phyloP scores from a whole-genome alignment of 192 early-diverging fungal species.

The Linnemannia schmuckeri region DNA sequence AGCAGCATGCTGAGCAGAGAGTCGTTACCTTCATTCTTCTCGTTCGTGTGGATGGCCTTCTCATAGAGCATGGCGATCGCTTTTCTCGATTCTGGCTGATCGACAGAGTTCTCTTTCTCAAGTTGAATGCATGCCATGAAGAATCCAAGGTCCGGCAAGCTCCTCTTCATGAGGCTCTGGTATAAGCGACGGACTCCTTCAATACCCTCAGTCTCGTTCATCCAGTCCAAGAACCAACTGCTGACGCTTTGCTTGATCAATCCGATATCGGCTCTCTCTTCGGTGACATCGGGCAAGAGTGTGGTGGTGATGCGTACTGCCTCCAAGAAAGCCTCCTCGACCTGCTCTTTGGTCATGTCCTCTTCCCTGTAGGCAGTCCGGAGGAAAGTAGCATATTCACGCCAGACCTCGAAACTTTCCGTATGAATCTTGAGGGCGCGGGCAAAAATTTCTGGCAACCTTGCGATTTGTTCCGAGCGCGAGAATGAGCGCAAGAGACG shows the following conservation, averaged over 20 bases:
- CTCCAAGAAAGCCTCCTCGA: slow-evolving; percentile 60
- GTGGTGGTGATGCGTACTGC: slow-evolving; percentile 63
- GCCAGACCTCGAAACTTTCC: slow-evolving; percentile 63
- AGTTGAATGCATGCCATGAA: slow-evolving; percentile 72
- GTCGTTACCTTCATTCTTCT: slow-evolving; percentile 62
- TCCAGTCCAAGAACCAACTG: slow-evolving; percentile 71
- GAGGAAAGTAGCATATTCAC: slow-evolving; percentile 61
- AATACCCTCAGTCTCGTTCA: slow-evolving; percentile 55
- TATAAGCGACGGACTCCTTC: slow-evolving; percentile 65
- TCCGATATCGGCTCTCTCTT: slow-evolving; percentile 61
- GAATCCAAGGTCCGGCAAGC: slow-evolving; percentile 73
- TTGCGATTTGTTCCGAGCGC: slow-evolving; percentile 38
- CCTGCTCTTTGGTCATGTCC: slow-evolving; percentile 37
- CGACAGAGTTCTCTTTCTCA: slow-evolving; percentile 56
- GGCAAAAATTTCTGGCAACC: slow-evolving; percentile 53
- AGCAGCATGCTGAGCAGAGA: no score
- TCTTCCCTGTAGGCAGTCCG: slow-evolving; percentile 55
- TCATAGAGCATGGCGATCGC: slow-evolving; percentile 56
- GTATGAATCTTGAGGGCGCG: slow-evolving; percentile 54
- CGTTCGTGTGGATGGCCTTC: slow-evolving; percentile 57
- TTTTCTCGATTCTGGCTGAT: slow-evolving; percentile 28
- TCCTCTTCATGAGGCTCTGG: slow-evolving; percentile 61
- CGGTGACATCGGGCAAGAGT: slow-evolving; percentile 62
- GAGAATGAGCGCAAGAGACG: slow-evolving; percentile 34
- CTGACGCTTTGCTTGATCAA: slow-evolving; percentile 66